Conservation (phyloP, 768 basidiomycete species). For the Russula sp. region DNA sequence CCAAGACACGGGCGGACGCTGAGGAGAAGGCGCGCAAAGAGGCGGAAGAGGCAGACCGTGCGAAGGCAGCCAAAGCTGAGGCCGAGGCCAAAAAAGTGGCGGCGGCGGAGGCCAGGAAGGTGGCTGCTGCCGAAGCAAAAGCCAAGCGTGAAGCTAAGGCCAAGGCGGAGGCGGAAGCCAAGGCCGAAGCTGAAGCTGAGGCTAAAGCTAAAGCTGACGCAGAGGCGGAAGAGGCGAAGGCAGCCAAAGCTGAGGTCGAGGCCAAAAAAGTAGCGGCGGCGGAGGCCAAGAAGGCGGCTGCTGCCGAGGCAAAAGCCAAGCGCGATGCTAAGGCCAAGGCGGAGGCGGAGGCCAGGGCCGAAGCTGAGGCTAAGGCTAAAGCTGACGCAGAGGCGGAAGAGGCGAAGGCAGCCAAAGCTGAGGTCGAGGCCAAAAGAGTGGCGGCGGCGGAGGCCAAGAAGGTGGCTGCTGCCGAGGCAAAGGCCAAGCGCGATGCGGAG, state of each 20-base stretch:
- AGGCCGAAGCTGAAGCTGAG: not conserved
- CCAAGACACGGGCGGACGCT: slow-evolving; percentile 4
- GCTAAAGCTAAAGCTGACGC: not conserved
- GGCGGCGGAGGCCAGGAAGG: not conserved
- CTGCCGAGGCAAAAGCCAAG: not conserved
- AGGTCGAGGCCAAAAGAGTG: not conserved
- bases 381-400: slow-evolving; percentile 5
- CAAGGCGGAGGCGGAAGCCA: not conserved
- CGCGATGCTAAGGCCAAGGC: not conserved
- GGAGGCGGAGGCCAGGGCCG: not conserved
- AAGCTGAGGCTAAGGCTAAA: not conserved
- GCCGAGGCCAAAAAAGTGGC: not conserved
- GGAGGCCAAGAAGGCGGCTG: not conserved
- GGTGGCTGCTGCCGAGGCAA: not conserved
- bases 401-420: too few species aligned
- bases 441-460: not conserved
- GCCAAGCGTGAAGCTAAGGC: not conserved
- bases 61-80: not conserved
- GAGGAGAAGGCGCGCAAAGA: slow-evolving; percentile 6
- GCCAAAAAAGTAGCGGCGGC: not conserved
- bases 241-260: not conserved
- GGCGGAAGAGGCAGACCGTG: not conserved
- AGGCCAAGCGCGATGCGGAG: not conserved
- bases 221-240: not conserved
- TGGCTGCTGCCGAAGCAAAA: not conserved